A percentile compares a stretch with the other conserved stretches of the same genome.
These are phyloP conservation scores for Areca catechu DNA, from an alignment of 176 grass and related monocot species.

Conservation along the genomic window DNA sequence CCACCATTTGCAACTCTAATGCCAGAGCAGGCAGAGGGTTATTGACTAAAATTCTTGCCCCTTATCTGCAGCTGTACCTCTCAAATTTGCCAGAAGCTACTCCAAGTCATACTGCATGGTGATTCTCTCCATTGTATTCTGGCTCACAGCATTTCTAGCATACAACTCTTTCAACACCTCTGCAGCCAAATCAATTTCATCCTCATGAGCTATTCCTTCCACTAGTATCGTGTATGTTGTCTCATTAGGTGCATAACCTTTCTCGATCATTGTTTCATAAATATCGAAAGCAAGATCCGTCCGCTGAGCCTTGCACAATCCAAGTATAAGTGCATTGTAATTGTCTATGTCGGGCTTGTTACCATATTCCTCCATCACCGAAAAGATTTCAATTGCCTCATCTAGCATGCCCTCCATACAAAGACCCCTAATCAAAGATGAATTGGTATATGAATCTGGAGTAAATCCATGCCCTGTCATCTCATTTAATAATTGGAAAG, in stretches of 20 bases:
- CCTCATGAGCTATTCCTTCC: conserved; percentile 29
- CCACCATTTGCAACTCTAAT: too few relatives aligned
- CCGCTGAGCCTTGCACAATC: conserved; percentile 24
- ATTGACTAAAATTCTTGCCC: too few relatives aligned
- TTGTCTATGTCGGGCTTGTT: conserved; percentile 21
- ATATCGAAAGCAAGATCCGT: conserved; percentile 20
- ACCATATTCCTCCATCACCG: conserved; percentile 23
- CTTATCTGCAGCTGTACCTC: too few relatives aligned
- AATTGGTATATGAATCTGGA: conserved; percentile 22
- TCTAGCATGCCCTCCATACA: conserved; percentile 26
- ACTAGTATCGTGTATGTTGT: conserved; percentile 23
- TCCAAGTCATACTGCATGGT: conserved; percentile 28
- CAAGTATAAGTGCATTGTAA: conserved; percentile 26
- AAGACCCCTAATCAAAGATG: conserved; percentile 24
- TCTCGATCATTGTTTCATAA: conserved; percentile 23
- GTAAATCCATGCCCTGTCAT: conserved; percentile 24
- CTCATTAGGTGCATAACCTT: conserved; percentile 24
- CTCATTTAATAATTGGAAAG: conserved; percentile 24
- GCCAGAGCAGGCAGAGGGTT: too few relatives aligned
- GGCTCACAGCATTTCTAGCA: conserved; percentile 14
- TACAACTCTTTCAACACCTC: conserved; percentile 24
- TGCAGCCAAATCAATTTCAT: conserved; percentile 21
- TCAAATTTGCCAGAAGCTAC: not conserved
- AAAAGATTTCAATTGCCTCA: conserved; percentile 17
- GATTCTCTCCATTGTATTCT: conserved; percentile 19